Percentiles rank a stretch among this genome's conserved stretches.
Conservation (phyloP, 1,139 yeast species). For the Zygoascus sp. region DNA sequence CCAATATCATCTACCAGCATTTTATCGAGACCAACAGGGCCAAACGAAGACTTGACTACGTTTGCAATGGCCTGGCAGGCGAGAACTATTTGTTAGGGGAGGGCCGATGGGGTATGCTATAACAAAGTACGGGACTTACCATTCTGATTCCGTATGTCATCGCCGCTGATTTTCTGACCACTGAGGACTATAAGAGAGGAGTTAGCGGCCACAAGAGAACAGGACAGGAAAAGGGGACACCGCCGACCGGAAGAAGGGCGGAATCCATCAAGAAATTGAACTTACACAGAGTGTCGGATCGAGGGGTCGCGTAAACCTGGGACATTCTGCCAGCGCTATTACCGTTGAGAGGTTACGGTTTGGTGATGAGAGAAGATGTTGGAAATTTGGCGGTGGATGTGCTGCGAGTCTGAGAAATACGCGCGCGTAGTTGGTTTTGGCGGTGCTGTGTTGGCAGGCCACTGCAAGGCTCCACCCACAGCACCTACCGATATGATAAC, state of each 20-base stretch:
- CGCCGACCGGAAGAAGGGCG: too few relatives aligned
- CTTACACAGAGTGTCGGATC: constrained; percentile 79
- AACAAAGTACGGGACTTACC: constrained; percentile 37
- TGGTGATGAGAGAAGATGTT: not conserved
- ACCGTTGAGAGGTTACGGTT: not conserved
- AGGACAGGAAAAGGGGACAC: too few relatives aligned
- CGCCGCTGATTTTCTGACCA: constrained; percentile 94
- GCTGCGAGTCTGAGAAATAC: not conserved
- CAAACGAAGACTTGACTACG: constrained; percentile 92
- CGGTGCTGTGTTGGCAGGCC: too few relatives aligned
- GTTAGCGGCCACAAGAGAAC: constrained; percentile 8
- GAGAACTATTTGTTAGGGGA: constrained; percentile 42
- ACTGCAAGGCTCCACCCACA: too few relatives aligned
- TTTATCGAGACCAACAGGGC: constrained; percentile 97
- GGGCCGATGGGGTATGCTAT: not conserved
- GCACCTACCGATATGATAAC: too few relatives aligned
- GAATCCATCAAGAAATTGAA: constrained; percentile 12
- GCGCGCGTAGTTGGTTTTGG: not conserved
- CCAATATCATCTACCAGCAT: constrained; percentile 99
- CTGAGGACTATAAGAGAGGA: constrained; percentile 55
- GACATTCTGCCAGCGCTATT: constrained; percentile 42
- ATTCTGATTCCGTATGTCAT: constrained; percentile 93
- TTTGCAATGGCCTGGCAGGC: constrained; percentile 97
- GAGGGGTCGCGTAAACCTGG: constrained; percentile 59
- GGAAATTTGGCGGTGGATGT: not conserved